Percentiles rank a stretch among this genome's conserved stretches.
phyloP scores from a whole-genome alignment of 768 basidiomycete species.

The Trametes sanguinea region DNA sequence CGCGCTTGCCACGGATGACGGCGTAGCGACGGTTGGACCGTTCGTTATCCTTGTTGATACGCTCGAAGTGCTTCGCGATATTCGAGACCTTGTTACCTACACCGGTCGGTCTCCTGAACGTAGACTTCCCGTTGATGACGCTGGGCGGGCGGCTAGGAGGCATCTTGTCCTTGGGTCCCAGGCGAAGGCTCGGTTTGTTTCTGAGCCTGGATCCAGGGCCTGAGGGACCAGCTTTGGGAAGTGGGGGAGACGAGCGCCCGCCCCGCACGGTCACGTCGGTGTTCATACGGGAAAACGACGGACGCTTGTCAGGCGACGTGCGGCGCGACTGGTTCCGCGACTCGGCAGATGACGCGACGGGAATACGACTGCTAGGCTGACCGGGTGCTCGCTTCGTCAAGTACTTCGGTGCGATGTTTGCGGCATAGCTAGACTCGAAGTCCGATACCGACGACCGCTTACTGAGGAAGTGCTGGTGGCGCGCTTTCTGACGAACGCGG shows the following conservation, averaged over 20 bases:
- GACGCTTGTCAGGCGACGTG: conserved; percentile 74
- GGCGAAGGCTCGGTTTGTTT: conserved; percentile 37
- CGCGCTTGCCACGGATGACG: conserved; percentile 83
- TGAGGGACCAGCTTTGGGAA: conserved; percentile 36
- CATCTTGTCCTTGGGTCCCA: conserved; percentile 38
- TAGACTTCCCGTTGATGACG: conserved; percentile 47
- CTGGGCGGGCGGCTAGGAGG: conserved; percentile 45
- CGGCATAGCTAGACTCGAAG: conserved; percentile 89
- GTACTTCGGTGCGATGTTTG: conserved; percentile 84
- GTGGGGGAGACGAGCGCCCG: conserved; percentile 42
- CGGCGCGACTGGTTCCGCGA: conserved; percentile 65
- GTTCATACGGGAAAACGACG: conserved; percentile 26
- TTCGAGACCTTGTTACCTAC: conserved; percentile 77
- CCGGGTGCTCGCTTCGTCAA: conserved; percentile 53
- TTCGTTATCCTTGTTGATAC: conserved; percentile 73
- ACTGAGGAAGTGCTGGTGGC: conserved; percentile 51
- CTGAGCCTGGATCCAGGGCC: conserved; percentile 39
- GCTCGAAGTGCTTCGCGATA: conserved; percentile 89
- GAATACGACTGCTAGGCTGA: conserved; percentile 47
- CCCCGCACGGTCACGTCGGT: conserved; percentile 26
- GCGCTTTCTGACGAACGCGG: conserved; percentile 47
- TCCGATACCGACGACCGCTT: conserved; percentile 74
- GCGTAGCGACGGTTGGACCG: conserved; percentile 77
- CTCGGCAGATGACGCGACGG: conserved; percentile 49
- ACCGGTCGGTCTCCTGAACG: conserved; percentile 54